A percentile compares a stretch with the other conserved stretches of the same genome.
Evolutionary conservation across 2,329 filamentous ascomycete species (phyloP).

Genomic region (Blastomyces gilchristii): DNA sequence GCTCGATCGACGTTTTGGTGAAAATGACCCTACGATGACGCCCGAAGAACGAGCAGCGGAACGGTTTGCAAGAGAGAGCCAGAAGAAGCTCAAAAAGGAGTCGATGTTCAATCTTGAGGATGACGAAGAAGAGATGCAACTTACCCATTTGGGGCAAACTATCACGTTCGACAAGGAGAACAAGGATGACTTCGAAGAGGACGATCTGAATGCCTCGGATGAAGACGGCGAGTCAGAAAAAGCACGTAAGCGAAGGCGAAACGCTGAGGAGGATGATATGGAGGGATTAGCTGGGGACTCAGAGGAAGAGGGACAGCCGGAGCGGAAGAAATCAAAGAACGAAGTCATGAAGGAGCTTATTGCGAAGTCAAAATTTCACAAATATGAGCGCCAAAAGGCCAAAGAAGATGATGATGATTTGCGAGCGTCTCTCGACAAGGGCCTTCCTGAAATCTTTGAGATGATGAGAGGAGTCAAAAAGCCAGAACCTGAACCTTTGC

Average conservation of each 20-base stretch:
- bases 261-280: slow-evolving; percentile 35
- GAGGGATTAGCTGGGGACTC: slow-evolving; percentile 20
- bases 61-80: slow-evolving; percentile 80
- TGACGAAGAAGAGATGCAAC: slow-evolving; percentile 54
- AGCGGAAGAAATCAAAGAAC: slow-evolving; percentile 86
- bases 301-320: slow-evolving; percentile 52
- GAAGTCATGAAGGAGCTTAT: slow-evolving; percentile 98
- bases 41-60: slow-evolving; percentile 87
- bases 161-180: slow-evolving; percentile 49
- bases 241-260: slow-evolving; percentile 41
- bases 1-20: slow-evolving; percentile 85
- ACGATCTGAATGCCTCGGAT: slow-evolving; percentile 52
- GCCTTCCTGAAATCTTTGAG: slow-evolving; percentile 63
- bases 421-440: slow-evolving; percentile 72
- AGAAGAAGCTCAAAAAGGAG: slow-evolving; percentile 63
- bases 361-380: slow-evolving; percentile 90
- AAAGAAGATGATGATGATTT: slow-evolving; percentile 92
- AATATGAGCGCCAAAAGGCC: slow-evolving; percentile 81
- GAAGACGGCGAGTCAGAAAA: slow-evolving; percentile 52
- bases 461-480: slow-evolving; percentile 53
- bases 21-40: slow-evolving; percentile 88
- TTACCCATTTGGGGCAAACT: slow-evolving; percentile 77
- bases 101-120: slow-evolving; percentile 88
- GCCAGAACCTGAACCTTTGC: slow-evolving; percentile 41
- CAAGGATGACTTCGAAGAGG: slow-evolving; percentile 69